Percentiles rank a stretch among this genome's conserved stretches.
These are phyloP conservation scores for Tranzscheliella williamsii DNA, from an alignment of 1,284 basidiomycete species.

Conservation along the genomic window DNA sequence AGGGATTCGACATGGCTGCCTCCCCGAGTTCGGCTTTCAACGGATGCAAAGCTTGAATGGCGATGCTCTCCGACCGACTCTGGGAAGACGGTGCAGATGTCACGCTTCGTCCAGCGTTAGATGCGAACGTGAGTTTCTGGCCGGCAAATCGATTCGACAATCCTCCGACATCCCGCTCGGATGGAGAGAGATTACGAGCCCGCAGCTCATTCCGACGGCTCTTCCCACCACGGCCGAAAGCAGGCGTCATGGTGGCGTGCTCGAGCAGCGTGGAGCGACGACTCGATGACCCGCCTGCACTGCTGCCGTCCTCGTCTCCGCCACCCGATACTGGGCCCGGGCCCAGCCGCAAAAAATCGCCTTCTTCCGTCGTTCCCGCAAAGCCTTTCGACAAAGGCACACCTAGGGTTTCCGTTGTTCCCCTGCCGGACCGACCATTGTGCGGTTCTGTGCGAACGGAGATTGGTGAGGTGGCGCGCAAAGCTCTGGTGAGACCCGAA, in stretches of 20 bases:
- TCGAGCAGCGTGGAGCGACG: slow-evolving; percentile 31
- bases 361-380: too few relatives aligned
- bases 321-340: too few relatives aligned
- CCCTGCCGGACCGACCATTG: too few relatives aligned
- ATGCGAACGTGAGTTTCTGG: not conserved
- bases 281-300: slow-evolving; percentile 15
- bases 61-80: slow-evolving; percentile 23
- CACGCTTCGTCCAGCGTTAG: slow-evolving; percentile 1
- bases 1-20: slow-evolving; percentile 32
- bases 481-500: slow-evolving; percentile 34
- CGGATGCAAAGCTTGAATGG: slow-evolving; percentile 12
- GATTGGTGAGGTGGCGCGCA: slow-evolving; percentile 21
- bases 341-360: too few relatives aligned
- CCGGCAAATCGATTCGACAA: not conserved
- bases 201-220: not conserved
- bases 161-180: slow-evolving; percentile 1
- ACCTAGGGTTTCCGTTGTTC: too few relatives aligned
- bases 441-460: slow-evolving; percentile 8
- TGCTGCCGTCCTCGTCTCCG: not conserved
- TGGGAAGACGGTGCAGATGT: slow-evolving; percentile 33
- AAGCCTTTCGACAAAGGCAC: too few relatives aligned
- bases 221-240: slow-evolving; percentile 24
- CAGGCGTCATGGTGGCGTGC: slow-evolving; percentile 29
- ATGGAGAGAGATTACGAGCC: slow-evolving; percentile 9
- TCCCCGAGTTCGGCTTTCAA: slow-evolving; percentile 15